These are phyloP conservation scores for Saccharomycopsis fermentans DNA, from an alignment of 805 yeast species.

Conservation along the genomic window DNA sequence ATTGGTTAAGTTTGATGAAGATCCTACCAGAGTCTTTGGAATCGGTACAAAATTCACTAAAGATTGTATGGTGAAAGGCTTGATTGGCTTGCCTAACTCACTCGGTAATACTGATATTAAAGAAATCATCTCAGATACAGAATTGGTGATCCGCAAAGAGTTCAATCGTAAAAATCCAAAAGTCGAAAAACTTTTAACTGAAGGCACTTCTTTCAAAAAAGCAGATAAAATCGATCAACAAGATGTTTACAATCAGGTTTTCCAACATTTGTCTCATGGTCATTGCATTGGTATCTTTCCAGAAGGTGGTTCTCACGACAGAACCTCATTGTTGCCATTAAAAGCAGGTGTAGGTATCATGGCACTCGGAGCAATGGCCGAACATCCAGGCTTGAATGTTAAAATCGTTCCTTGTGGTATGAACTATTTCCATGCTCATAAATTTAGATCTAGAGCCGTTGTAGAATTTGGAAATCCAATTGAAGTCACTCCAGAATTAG, in stretches of 20 bases:
- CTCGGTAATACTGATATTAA: conserved; percentile 68
- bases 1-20: conserved; percentile 37
- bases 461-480: conserved; percentile 89
- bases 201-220: conserved; percentile 57
- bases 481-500: conserved; percentile 50
- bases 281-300: conserved; percentile 89
- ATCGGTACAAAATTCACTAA: conserved; percentile 51
- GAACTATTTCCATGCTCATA: conserved; percentile 92
- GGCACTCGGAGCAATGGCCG: conserved; percentile 90
- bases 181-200: conserved; percentile 33
- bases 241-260: conserved; percentile 70
- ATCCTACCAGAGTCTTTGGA: conserved; percentile 52
- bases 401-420: conserved; percentile 91
- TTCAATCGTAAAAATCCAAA: conserved; percentile 45
- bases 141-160: conserved; percentile 54
- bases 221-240: conserved; percentile 83
- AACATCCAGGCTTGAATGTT: conserved; percentile 63
- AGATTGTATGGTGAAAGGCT: conserved; percentile 52
- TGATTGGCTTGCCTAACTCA: conserved; percentile 67
- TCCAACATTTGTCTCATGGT: conserved; percentile 65
- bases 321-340: conserved; percentile 80
- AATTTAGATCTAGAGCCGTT: conserved; percentile 89
- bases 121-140: conserved; percentile 61
- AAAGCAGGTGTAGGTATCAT: conserved; percentile 96
- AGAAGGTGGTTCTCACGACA: conserved; percentile 96